Base-by-base conservation (phyloP, 257 asterid genomes). In the Primulina tabacum region DNA sequence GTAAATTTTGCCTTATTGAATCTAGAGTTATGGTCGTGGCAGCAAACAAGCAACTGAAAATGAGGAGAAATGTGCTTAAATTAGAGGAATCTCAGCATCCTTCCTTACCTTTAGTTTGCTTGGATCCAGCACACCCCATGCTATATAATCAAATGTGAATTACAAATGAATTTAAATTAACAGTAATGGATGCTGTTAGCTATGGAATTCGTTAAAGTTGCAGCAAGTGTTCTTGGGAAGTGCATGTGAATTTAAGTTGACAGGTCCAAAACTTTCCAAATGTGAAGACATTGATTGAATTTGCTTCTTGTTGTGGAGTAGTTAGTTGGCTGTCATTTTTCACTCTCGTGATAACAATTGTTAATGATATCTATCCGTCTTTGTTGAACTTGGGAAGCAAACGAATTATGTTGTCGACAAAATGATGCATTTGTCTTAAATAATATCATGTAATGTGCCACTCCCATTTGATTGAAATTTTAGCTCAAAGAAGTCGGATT, bases 111-210 rank as follows among this genome's bases (percentile, higher is more conserved):
- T 79, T 85, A 69, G 75, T 69, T 62, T 85, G 89, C 16, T 95
- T 83, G 57, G 95, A 88, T 78, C 90, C 91, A 64, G 79, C 84
- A 81, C 93, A 85, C n/a, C 97, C 97, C 97, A 90, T 90, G 61
- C 64, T 68, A 65, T 47, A 47, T 18, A 4, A 43, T 43, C 18
- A 43, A 43, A 43, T 29, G 16, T 24, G 37, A 64, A 37, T 28
- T 64, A 29, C 34, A 38, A 20, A 52, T 64, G 69, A 64, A 26
- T 37, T 8, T 38, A 52, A 64, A 35, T 18, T 24, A 30, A 64
- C 2, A 10, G 57, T 37, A 40, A 64, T 37, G 57, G 7, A 38
- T 35, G 57, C 28, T 16, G 21, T 14, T 43, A 50, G 14, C 57
- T 50, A 4, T 50, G 20, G 57, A 16, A 20, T 50, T 14, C 57